phyloP scores from a whole-genome alignment of 371 early-diverging fungal species.

The Mortierella sp. region DNA sequence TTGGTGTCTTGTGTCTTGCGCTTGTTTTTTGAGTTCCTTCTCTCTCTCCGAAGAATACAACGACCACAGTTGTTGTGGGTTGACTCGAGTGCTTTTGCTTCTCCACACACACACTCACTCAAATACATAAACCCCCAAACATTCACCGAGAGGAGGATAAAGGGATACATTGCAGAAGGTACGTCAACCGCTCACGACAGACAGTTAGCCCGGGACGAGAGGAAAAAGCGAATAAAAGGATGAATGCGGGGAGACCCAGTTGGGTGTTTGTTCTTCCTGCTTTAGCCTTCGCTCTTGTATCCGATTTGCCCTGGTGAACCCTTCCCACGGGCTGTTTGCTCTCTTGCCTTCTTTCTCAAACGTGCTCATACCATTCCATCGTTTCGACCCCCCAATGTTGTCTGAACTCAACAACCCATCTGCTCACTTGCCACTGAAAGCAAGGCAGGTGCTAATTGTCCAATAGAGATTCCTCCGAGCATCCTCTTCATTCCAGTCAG shows the following conservation, averaged over 20 bases:
- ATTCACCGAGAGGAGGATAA: background rate
- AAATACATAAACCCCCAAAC: background rate
- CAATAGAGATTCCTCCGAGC: constrained; percentile 10
- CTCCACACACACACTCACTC: constrained; percentile 5
- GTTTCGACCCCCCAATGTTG: background rate
- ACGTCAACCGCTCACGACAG: background rate
- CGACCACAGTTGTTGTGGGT: background rate
- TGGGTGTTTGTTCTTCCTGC: constrained; percentile 4
- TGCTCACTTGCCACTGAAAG: no score
- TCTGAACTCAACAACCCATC: background rate
- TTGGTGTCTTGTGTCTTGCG: background rate
- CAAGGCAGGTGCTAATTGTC: background rate
- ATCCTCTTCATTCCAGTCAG: background rate
- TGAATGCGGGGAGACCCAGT: background rate
- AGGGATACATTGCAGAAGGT: background rate
- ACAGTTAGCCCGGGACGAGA: background rate
- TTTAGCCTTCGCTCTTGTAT: constrained; percentile 10
- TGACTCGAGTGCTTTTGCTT: background rate
- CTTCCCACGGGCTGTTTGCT: constrained; percentile 9
- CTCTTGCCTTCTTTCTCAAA: background rate
- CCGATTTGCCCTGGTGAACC: constrained; percentile 10
- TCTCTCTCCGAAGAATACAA: background rate
- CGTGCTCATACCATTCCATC: background rate
- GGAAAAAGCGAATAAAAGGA: background rate
- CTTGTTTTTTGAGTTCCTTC: background rate